These are phyloP conservation scores for Penicillium frequentans DNA, from an alignment of 2,329 filamentous ascomycete species.

Conservation along the genomic window DNA sequence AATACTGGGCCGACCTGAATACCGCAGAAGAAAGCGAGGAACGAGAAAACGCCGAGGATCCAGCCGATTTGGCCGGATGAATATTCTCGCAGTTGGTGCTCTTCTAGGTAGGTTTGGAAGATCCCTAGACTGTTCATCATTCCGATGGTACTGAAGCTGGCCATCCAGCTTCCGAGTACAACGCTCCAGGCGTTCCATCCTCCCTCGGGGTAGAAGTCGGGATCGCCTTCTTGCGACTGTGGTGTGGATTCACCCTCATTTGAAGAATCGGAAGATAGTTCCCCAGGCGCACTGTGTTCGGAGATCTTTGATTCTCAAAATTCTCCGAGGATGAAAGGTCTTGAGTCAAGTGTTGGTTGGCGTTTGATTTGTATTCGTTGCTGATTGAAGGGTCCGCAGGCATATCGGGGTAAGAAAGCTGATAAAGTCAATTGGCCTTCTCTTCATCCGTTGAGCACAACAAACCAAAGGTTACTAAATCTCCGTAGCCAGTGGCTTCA, in stretches of 20 bases:
- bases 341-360: neutral
- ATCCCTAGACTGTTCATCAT: slow-evolving; percentile 38
- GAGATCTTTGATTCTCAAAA: neutral
- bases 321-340: neutral
- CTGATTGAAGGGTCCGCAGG: neutral
- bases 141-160: slow-evolving; percentile 34
- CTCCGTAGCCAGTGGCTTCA: no score
- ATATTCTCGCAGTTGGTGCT: slow-evolving; percentile 12
- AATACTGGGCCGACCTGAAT: slow-evolving; percentile 26
- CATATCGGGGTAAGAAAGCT: no score
- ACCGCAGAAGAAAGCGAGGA: slow-evolving; percentile 29
- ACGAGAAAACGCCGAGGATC: slow-evolving; percentile 32
- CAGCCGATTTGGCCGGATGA: slow-evolving; percentile 22
- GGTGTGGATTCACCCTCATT: neutral
- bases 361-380: neutral
- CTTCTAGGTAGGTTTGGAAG: slow-evolving; percentile 20
- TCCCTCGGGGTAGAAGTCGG: slow-evolving; percentile 8
- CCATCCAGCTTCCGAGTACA: slow-evolving; percentile 38
- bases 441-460: no score
- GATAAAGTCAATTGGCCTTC: no score
- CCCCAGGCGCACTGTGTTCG: neutral
- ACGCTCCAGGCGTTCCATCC: slow-evolving; percentile 42
- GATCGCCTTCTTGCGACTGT: neutral
- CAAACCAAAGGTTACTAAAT: no score
- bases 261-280: no score